Percentiles rank a stretch among this genome's conserved stretches.
Evolutionary conservation across 805 yeast species (phyloP).

Genomic region (Cyberlindnera veronae): DNA sequence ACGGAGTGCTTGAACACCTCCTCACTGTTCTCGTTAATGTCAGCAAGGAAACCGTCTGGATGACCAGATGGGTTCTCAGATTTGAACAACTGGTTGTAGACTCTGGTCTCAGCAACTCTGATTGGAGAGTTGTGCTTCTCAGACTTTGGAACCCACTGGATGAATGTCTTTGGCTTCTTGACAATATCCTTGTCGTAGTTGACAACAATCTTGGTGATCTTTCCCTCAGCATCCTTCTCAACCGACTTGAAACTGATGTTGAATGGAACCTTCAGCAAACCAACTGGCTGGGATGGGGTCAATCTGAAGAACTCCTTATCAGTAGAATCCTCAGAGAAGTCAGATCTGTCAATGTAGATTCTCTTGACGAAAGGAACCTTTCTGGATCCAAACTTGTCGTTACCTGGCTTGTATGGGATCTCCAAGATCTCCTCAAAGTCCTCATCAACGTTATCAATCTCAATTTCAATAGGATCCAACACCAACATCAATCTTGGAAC

Average conservation of each 20-base stretch:
- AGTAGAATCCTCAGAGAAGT: conserved; percentile 64
- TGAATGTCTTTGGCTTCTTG: conserved; percentile 81
- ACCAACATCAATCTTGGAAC: conserved; percentile 96
- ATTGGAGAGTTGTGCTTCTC: conserved; percentile 60
- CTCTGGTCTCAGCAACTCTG: conserved; percentile 69
- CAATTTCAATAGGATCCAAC: conserved; percentile 77
- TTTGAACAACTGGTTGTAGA: conserved; percentile 82
- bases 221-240: conserved; percentile 59
- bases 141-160: conserved; percentile 91
- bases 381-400: conserved; percentile 71
- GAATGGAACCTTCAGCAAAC: conserved; percentile 86
- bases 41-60: conserved; percentile 85
- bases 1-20: conserved; percentile 60
- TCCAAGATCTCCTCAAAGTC: conserved; percentile 66
- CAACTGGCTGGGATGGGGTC: conserved; percentile 93
- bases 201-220: conserved; percentile 67
- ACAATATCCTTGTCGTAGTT: conserved; percentile 66
- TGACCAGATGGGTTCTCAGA: conserved; percentile 87
- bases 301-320: conserved; percentile 81
- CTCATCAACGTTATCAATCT: conserved; percentile 76
- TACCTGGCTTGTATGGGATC: conserved; percentile 89
- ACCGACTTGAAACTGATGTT: conserved; percentile 69
- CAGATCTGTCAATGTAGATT: conserved; percentile 83
- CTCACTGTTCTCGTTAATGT: conserved; percentile 79
- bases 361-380: conserved; percentile 70